phyloP scores from a whole-genome alignment of 345 rosid species.

The Arabidopsis arenosa region DNA sequence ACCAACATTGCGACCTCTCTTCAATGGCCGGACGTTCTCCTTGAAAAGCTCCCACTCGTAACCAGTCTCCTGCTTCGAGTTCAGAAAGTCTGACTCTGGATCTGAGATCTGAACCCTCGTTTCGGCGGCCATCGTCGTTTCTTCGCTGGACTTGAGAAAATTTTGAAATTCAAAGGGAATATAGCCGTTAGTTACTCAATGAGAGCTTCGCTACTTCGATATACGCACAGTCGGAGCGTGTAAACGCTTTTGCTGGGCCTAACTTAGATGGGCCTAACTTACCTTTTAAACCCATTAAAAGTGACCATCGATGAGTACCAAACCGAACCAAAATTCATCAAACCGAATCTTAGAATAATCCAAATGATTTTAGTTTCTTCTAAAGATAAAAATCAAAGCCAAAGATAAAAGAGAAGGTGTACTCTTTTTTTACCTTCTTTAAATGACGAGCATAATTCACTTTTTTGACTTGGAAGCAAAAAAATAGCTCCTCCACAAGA shows the following conservation, averaged over 20 bases:
- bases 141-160: not conserved
- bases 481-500: not conserved
- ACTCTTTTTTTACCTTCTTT: constrained; percentile 7
- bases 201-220: not conserved
- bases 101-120: constrained; percentile 52
- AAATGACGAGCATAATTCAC: not conserved
- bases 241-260: constrained; percentile 13
- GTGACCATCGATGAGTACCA: no score
- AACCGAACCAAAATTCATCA: not conserved
- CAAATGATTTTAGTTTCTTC: no score
- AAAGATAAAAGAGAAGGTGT: not conserved
- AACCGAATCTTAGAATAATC: no score
- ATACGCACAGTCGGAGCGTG: constrained; percentile 29
- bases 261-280: not conserved
- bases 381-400: not conserved
- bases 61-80: constrained; percentile 69
- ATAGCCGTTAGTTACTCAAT: constrained; percentile 39
- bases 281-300: not conserved
- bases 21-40: constrained; percentile 85
- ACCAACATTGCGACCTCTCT: constrained; percentile 81
- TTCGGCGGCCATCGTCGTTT: constrained; percentile 47
- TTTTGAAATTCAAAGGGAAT: constrained; percentile 26
- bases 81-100: constrained; percentile 79
- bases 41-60: constrained; percentile 92
- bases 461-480: constrained; percentile 9